Percentiles rank a stretch among this genome's conserved stretches.
Evolutionary conservation across 2,329 filamentous ascomycete species (phyloP).

Genomic region (Epichloe gansuensis): DNA sequence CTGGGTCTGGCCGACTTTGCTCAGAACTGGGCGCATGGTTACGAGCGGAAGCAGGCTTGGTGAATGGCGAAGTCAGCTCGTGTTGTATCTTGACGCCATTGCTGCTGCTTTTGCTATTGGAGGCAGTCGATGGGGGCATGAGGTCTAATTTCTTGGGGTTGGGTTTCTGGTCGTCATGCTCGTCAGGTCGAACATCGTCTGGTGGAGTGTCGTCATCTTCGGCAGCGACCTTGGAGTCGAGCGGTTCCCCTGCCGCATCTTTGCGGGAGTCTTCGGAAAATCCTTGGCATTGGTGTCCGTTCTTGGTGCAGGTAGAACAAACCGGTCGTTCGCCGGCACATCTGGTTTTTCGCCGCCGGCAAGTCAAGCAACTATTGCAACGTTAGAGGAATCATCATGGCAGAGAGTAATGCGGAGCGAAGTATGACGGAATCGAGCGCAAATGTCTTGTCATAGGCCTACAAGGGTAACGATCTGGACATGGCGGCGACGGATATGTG

Average conservation of each 20-base stretch:
- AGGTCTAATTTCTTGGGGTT: not conserved
- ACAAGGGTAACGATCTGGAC: not conserved
- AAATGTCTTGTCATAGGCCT: not conserved
- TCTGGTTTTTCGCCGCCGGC: conserved; percentile 62
- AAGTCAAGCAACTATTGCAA: conserved; percentile 49
- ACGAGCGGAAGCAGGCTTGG: not conserved
- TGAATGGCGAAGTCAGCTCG: not conserved
- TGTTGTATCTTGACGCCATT: conserved; percentile 1
- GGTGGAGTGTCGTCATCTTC: conserved; percentile 7
- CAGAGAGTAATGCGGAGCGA: not conserved
- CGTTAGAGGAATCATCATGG: not conserved
- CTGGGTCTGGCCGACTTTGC: not conserved
- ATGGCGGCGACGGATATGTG: not conserved
- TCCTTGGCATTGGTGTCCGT: conserved; percentile 55
- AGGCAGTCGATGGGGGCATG: not conserved
- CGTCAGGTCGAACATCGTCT: conserved; percentile 2
- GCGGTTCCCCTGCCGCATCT: conserved; percentile 18
- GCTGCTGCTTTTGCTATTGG: not conserved
- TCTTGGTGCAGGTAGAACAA: conserved; percentile 61
- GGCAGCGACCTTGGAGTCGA: conserved; percentile 10
- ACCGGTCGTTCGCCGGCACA: conserved; percentile 61
- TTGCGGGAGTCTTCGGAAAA: conserved; percentile 45
- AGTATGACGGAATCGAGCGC: not conserved
- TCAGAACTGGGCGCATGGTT: not conserved
- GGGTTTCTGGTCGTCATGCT: not conserved